Percentiles rank a stretch among this genome's conserved stretches.
Conservation (phyloP, 1,284 basidiomycete species). For the Leccinum pachyderme region DNA sequence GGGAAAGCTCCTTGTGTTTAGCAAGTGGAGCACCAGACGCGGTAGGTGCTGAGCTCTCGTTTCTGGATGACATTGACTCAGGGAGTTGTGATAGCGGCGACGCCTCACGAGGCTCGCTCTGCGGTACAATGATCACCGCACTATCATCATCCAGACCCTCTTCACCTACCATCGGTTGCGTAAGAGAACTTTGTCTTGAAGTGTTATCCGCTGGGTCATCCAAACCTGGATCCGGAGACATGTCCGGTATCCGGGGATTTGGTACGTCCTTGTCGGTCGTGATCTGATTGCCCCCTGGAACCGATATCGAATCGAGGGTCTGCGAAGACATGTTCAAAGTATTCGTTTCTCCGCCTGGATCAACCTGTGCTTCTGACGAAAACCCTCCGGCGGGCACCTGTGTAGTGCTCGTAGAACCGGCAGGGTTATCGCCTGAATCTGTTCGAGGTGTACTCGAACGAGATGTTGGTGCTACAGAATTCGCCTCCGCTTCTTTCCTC, state of each 20-base stretch:
- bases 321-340: conserved; percentile 2
- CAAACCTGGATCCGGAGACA: conserved; percentile 2
- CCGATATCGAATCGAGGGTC: conserved; percentile 5
- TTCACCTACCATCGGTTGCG: not conserved
- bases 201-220: conserved; percentile 16
- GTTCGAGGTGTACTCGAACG: conserved; percentile 21
- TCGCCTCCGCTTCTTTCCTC: conserved; percentile 4
- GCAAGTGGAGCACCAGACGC: not conserved
- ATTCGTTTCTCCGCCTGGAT: conserved; percentile 22
- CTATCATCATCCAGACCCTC: not conserved
- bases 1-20: conserved; percentile 25
- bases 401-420: not conserved
- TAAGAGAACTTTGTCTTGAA: conserved; percentile 16
- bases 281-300: not conserved
- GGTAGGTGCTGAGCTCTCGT: not conserved
- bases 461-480: conserved; percentile 6
- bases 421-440: conserved; percentile 10
- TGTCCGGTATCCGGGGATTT: not conserved
- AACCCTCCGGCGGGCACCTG: not conserved
- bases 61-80: conserved; percentile 7
- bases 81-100: conserved; percentile 1
- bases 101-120: conserved; percentile 6
- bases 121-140: not conserved
- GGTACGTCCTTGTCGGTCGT: not conserved
- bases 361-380: conserved; percentile 12